Evolutionary conservation across 441 rosid species (phyloP), one percentile per base, ranked within the genome.

Genomic region (Geranium incanum): DNA sequence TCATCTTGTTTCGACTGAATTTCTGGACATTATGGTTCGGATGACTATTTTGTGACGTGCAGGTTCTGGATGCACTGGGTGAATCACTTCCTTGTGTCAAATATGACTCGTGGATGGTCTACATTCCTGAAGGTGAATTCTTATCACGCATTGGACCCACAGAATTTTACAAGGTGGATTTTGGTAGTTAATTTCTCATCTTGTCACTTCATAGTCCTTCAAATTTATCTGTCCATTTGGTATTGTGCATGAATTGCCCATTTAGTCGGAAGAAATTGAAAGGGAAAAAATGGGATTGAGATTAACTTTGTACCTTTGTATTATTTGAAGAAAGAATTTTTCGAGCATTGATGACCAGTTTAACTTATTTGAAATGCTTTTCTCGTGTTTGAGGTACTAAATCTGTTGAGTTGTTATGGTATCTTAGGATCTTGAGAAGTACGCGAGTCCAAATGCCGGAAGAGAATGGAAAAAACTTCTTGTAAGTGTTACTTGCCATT

Each of bases 71-170:
- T 83, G 96, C 96, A 33, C 74, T 91, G 75, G 97, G 90, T 6
- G 97, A 94, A 81, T 80, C 97, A 21, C 69, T 91, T 86, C 91
- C 90, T 16, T 94, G 93, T 78, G 83, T 64, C 38, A 88, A 79
- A 4, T 89, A 94, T 74, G 98, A 94, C 76, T 94, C 98, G 72
- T 88, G 98, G 98, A 94, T 84, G 97, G 97, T 93, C 15, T 87
- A 88, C 72, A 74, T 94, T 69, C 97, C 96, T 38, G 98, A 93
- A 78, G 98, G 90, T 3, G 96, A 93, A 64, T 89, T 93, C 84
- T 82, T 91, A 76, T 93, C 98, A 4, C 87, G 88, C 69, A 94
- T 94, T 38, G 97, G 98, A 21, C 95, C 96, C n/a, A 87, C 91
- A 0, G 96, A 91, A 71, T 89, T 89, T 83, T 90, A 79, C 75